Base-by-base conservation (phyloP, 2,329 filamentous ascomycete genomes). In the Colletotrichum tofieldiae region DNA sequence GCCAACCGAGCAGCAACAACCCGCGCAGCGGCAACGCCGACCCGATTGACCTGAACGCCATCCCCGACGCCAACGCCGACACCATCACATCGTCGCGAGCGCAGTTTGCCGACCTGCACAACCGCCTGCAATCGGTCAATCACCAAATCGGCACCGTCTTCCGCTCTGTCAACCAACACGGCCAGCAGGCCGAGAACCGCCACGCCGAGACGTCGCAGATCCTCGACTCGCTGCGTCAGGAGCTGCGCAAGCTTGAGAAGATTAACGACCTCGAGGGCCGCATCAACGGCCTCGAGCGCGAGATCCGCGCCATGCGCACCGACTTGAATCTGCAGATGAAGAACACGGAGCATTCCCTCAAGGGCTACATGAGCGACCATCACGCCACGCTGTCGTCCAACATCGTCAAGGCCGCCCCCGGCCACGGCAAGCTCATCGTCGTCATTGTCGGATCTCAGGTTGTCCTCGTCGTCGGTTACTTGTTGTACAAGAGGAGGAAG, bases 81-180 rank as follows among this genome's bases (percentile, higher is more conserved):
- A 77, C 79, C 41, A 87, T 88, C 78, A 82, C 83, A 29, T 85
- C 83, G 55, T 87, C 87, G 75, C 83, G 83, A 76, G 83, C 84
- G 16, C 94, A 98, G 81, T 96, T 98, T 79, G 87, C 88, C 43
- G 95, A 98, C 79, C 87, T 98, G 18, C 93, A 97, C 85, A 93
- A 93, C 84, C 93, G 95, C 41, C 85, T 98, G 23, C 94, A 95
- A 81, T 87, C 86, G 76, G 86, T 94, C 71, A 91, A 90, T 81
- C 91, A 94, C 82, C 91, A 93, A 77, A 84, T 94, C 52, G 86
- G 87, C 26, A 88, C 87, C 75, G 85, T 94, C 68, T 91, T 90
- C 81, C 87, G 86, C 52, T 83, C 90, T 67, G 81, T 92, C 51
- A 84, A 87, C 14, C 81, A 85, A 49, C 82, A 89, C 67, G 83